Base-by-base conservation (phyloP, 2,329 filamentous ascomycete genomes). In the Onygenales sp. region DNA sequence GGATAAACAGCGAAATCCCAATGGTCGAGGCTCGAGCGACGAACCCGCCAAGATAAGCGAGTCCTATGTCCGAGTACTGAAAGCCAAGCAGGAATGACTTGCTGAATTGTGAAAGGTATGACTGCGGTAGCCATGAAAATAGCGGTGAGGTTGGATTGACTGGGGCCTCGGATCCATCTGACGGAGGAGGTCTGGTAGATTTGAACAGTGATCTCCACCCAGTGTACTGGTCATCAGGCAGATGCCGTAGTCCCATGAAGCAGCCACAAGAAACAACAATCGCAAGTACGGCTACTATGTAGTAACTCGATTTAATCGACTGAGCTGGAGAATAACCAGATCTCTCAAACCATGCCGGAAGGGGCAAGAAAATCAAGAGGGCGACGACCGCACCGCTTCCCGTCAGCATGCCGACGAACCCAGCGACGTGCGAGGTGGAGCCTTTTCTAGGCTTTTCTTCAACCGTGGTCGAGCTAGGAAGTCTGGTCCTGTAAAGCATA, bases 21-120 rank as follows among this genome's bases (percentile, higher is more conserved):
- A 98, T 93, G 0, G 90, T 95, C 0, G 91, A 96, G 6, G 93
- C 91, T 53, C 93, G 84, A 8, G 91, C 92, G 2, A 98, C 92
- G 63, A 97, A 96, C 1, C 93, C 93, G 57, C 92, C 93, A 0
- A 97, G 74, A 64, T 97, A 98, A 32, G 87, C 92, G 0, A 97
- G 78, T 14, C 83, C 85, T 57, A 98, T 95, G 60, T 86, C 81
- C 8, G 83, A 77, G 65, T 94, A 87, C 7, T 76, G 82, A 61
- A 89, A 82, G 11, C 87, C 91, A 9, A 95, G 78, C 6, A 82
- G 61, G 61, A 91, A 67, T 37, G 87, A 79, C 57, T 83, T 74
- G 57, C 79, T 72, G 50, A 88, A 72, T 52, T 87, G 77, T 57
- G 79, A 72, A 55, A 77, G 75, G 62, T 67, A 68, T 2, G 66